Conservation (phyloP, 106 monocot genomes). For the Apostasia shenzhenica region DNA sequence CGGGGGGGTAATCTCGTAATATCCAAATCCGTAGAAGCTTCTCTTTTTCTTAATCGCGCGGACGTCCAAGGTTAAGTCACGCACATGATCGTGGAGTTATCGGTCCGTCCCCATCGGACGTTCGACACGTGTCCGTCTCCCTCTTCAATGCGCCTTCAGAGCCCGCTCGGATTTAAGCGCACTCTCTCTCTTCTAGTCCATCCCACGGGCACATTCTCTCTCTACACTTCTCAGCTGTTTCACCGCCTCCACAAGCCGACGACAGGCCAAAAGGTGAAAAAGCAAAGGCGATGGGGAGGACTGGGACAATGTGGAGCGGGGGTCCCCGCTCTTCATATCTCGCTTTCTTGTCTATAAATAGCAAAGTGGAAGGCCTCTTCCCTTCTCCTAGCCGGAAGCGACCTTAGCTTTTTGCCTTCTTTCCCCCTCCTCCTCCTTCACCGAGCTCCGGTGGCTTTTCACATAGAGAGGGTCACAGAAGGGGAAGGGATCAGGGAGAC, state of each 20-base stretch:
- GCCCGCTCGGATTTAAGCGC: slow-evolving; percentile 3
- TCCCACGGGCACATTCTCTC: not conserved
- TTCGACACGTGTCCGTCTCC: not conserved
- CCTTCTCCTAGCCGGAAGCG: slow-evolving; percentile 1
- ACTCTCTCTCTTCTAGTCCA: not conserved
- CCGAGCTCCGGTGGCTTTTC: not conserved
- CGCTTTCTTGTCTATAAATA: slow-evolving; percentile 8
- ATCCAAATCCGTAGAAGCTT: not conserved
- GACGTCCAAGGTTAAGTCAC: not conserved
- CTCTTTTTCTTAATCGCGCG: slow-evolving; percentile 2
- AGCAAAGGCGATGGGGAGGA: slow-evolving; percentile 2
- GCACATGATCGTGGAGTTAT: not conserved
- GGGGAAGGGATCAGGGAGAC: not conserved
- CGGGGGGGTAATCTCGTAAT: not conserved
- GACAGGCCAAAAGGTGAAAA: slow-evolving; percentile 9
- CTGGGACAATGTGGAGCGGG: not conserved
- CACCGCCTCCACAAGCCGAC: slow-evolving; percentile 5
- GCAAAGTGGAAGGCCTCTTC: slow-evolving; percentile 2
- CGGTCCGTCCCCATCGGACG: not conserved
- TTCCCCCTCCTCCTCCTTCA: not conserved
- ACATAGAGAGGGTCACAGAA: not conserved
- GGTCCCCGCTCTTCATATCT: slow-evolving; percentile 6
- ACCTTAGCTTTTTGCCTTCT: not conserved
- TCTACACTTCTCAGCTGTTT: not conserved
- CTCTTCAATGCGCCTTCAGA: not conserved